These are phyloP conservation scores for Coemansia sp. DNA, from an alignment of 192 early-diverging fungal species.

Conservation along the genomic window DNA sequence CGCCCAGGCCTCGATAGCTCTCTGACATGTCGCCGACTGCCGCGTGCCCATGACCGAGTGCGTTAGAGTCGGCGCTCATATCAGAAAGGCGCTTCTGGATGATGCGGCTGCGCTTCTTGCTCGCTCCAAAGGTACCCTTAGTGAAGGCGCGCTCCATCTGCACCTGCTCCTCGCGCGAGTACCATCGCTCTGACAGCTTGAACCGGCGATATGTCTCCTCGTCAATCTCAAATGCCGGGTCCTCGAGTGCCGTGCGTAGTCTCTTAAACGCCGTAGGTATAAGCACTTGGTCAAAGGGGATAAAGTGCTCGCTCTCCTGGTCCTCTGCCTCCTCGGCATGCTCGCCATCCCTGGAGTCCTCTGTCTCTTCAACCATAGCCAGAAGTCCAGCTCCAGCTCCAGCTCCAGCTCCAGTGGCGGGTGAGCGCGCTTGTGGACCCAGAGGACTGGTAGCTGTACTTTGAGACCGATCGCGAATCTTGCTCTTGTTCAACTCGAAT, in stretches of 20 bases:
- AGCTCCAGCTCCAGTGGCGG: neutral
- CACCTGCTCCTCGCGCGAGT: conserved; percentile 43
- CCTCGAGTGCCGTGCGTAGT: conserved; percentile 38
- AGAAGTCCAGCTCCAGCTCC: neutral
- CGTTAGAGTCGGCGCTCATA: neutral
- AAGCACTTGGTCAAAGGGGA: conserved; percentile 52
- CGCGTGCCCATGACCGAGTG: neutral
- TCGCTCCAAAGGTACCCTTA: conserved; percentile 32
- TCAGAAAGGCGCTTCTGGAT: conserved; percentile 17
- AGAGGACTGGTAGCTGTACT: neutral
- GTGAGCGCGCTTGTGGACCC: neutral
- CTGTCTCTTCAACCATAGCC: neutral
- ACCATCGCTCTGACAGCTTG: conserved; percentile 54
- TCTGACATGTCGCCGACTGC: neutral
- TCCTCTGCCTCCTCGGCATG: conserved; percentile 10
- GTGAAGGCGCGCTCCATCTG: conserved; percentile 34
- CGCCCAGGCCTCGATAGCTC: neutral
- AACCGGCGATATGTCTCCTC: conserved; percentile 48
- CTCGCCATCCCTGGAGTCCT: conserved; percentile 10
- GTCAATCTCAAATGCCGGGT: conserved; percentile 41
- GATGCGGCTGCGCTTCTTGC: conserved; percentile 15
- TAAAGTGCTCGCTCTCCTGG: conserved; percentile 28
- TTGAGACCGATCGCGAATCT: conserved; percentile 19
- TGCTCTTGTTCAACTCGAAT: conserved; percentile 40
- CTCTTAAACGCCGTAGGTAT: conserved; percentile 55